Evolutionary conservation across 2,329 filamentous ascomycete genomes (phyloP).

Genomic region (Sclerotinia nivalis): DNA sequence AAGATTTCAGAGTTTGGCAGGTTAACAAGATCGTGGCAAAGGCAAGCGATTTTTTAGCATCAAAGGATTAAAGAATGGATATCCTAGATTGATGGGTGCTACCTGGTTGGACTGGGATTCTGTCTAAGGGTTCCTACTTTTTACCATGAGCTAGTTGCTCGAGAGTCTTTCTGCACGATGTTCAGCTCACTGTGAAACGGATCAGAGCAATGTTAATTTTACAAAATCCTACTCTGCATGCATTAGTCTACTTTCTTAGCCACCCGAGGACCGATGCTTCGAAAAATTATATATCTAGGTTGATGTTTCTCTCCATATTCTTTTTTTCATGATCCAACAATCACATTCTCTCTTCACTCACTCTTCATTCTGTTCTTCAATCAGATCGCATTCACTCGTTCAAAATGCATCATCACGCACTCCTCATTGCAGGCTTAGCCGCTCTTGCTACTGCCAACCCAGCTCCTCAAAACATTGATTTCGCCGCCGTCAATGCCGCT

Average conservation of each 20-base stretch:
- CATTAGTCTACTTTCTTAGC: background rate
- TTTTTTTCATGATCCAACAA: constrained; percentile 14
- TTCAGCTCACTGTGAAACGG: background rate
- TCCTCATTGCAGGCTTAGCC: constrained; percentile 27
- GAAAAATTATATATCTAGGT: constrained; percentile 17
- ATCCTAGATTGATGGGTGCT: background rate
- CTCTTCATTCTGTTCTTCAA: constrained; percentile 23
- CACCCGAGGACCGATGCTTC: background rate
- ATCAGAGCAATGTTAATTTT: background rate
- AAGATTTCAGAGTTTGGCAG: background rate
- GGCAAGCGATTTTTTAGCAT: background rate
- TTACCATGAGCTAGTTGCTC: background rate
- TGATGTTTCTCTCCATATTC: background rate
- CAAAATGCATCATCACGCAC: constrained; percentile 10
- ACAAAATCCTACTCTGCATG: background rate
- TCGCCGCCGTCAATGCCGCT: constrained; percentile 21
- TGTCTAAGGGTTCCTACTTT: background rate
- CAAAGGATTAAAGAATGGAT: background rate
- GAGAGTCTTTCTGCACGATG: background rate
- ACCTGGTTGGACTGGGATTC: background rate
- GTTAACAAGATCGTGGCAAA: background rate
- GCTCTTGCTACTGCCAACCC: constrained; percentile 27
- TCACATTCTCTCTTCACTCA: background rate
- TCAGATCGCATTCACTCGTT: background rate
- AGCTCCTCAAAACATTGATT: constrained; percentile 27